Evolutionary conservation across 768 basidiomycete species (phyloP).

Genomic region (Clavulina sp.): DNA sequence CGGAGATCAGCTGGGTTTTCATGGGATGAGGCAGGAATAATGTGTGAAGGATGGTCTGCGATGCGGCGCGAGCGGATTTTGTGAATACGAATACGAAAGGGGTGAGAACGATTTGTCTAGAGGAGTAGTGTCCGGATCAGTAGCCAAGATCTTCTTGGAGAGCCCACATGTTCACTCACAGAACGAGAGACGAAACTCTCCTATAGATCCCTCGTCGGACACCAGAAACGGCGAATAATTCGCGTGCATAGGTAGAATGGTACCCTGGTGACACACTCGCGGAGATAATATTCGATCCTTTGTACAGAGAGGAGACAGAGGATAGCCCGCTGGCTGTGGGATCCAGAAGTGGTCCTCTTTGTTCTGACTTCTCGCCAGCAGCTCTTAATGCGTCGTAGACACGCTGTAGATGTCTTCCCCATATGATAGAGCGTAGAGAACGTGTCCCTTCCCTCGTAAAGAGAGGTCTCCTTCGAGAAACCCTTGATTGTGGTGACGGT

Average conservation of each 20-base stretch:
- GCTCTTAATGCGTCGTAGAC: constrained; percentile 74
- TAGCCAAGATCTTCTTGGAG: neutral
- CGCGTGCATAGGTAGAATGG: constrained; percentile 18
- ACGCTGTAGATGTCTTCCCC: constrained; percentile 63
- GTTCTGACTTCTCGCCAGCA: constrained; percentile 22
- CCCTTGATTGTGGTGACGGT: constrained; percentile 16
- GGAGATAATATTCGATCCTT: constrained; percentile 59
- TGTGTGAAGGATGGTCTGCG: constrained; percentile 67
- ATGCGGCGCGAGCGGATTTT: constrained; percentile 42
- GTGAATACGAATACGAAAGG: constrained; percentile 51
- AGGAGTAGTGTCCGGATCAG: neutral
- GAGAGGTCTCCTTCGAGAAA: constrained; percentile 23
- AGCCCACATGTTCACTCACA: constrained; percentile 24
- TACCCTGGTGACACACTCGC: constrained; percentile 62
- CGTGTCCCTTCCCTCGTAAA: constrained; percentile 36
- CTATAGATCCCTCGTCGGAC: constrained; percentile 9
- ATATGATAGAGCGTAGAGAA: constrained; percentile 40
- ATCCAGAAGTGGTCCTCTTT: constrained; percentile 18
- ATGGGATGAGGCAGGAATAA: constrained; percentile 43
- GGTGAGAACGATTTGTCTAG: constrained; percentile 28
- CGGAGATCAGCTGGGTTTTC: neutral
- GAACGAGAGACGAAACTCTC: constrained; percentile 23
- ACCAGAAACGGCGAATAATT: neutral
- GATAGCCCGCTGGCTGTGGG: constrained; percentile 20
- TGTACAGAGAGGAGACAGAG: constrained; percentile 5